These are phyloP conservation scores for Penicillium sp. DNA, from an alignment of 2,329 filamentous ascomycete species.

Conservation along the genomic window DNA sequence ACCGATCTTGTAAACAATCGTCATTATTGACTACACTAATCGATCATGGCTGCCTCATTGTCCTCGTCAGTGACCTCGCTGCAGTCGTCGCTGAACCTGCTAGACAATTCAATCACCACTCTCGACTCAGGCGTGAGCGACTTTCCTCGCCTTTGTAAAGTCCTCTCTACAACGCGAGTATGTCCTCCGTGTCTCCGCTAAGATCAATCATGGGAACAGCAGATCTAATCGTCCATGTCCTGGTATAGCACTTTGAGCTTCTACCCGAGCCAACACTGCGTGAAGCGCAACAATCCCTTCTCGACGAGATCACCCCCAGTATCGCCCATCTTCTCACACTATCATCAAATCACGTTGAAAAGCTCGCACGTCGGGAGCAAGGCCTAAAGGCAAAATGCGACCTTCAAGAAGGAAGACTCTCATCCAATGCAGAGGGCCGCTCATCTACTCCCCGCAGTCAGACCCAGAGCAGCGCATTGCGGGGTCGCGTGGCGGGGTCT, in stretches of 20 bases:
- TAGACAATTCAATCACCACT: slow-evolving; percentile 65
- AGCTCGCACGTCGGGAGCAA: slow-evolving; percentile 79
- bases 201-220: neutral
- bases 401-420: slow-evolving; percentile 73
- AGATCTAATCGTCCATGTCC: neutral
- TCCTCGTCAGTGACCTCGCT: slow-evolving; percentile 63
- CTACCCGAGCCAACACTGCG: slow-evolving; percentile 82
- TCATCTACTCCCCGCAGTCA: slow-evolving; percentile 21
- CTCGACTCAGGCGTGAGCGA: slow-evolving; percentile 65
- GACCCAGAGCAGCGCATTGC: slow-evolving; percentile 20
- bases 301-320: slow-evolving; percentile 87
- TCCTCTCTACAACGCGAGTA: slow-evolving; percentile 65
- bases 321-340: slow-evolving; percentile 76
- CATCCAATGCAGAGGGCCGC: slow-evolving; percentile 41
- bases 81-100: slow-evolving; percentile 61
- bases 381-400: slow-evolving; percentile 80
- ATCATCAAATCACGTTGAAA: slow-evolving; percentile 80
- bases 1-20: slow-evolving; percentile 28
- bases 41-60: slow-evolving; percentile 50
- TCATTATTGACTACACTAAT: neutral
- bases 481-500: slow-evolving; percentile 29
- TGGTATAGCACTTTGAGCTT: slow-evolving; percentile 79
- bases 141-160: slow-evolving; percentile 63
- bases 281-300: slow-evolving; percentile 78
- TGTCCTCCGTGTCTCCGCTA: slow-evolving; percentile 16